phyloP scores from a whole-genome alignment of 1,284 basidiomycete genomes.

The Entoloma clypeatum region DNA sequence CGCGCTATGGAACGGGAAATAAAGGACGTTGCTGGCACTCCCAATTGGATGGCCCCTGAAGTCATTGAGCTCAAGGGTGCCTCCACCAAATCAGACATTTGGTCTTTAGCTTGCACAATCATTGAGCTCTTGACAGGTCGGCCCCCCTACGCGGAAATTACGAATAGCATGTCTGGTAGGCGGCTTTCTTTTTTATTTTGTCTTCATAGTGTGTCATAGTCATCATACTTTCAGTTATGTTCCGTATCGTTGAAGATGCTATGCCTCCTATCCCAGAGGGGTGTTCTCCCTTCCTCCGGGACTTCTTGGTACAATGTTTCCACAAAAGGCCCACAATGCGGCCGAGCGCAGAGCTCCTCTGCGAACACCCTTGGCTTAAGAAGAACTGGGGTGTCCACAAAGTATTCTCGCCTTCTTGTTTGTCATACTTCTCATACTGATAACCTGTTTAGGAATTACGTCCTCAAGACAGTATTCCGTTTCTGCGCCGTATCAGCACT shows the following conservation, averaged over 20 bases:
- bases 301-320: constrained; percentile 85
- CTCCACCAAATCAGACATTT: constrained; percentile 78
- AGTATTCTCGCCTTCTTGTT: constrained; percentile 39
- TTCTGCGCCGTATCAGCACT: constrained; percentile 84
- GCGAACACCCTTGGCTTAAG: constrained; percentile 88
- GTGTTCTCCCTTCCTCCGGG: constrained; percentile 67
- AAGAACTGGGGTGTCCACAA: constrained; percentile 74
- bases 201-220: constrained; percentile 5
- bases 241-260: constrained; percentile 90
- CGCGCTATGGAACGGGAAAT: constrained; percentile 90
- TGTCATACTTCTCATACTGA: constrained; percentile 6
- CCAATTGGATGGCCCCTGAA: constrained; percentile 99
- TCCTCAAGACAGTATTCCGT: constrained; percentile 91
- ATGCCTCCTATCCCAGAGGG: constrained; percentile 82
- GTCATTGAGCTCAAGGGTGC: constrained; percentile 82
- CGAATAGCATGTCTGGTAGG: constrained; percentile 82
- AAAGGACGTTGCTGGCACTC: constrained; percentile 88
- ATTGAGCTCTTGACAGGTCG: constrained; percentile 89
- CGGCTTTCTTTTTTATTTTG: constrained; percentile 14
- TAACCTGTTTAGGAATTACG: constrained; percentile 58
- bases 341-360: constrained; percentile 79
- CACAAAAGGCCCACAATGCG: constrained; percentile 80
- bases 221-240: constrained; percentile 68
- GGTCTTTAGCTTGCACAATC: constrained; percentile 93
- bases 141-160: constrained; percentile 86